Evolutionary conservation across 1,284 basidiomycete genomes (phyloP).

Genomic region (Dichomitus squalens): DNA sequence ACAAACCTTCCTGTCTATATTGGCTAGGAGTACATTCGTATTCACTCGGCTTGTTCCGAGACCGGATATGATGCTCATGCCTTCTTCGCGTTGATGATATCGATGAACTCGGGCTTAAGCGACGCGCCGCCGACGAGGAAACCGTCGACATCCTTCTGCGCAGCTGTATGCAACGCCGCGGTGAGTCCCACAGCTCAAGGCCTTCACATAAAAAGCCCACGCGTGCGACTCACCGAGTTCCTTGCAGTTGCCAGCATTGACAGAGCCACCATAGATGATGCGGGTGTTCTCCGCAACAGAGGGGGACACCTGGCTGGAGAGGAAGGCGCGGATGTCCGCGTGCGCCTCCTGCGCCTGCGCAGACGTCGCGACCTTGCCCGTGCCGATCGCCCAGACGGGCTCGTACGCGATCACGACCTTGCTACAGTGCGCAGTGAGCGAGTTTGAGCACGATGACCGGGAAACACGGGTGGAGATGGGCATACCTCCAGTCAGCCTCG

Average conservation of each 20-base stretch:
- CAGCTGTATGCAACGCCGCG: conserved; percentile 45
- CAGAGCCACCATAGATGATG: conserved; percentile 96
- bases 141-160: conserved; percentile 90
- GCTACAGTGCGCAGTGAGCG: conserved; percentile 41
- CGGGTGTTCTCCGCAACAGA: conserved; percentile 78
- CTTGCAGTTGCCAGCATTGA: conserved; percentile 85
- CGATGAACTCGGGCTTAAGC: conserved; percentile 94
- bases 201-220: background rate
- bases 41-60: background rate
- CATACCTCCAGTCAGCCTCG: conserved; percentile 79
- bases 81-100: conserved; percentile 83
- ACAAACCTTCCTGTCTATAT: background rate
- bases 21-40: background rate
- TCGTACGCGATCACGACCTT: conserved; percentile 95
- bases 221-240: conserved; percentile 70
- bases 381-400: conserved; percentile 99
- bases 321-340: conserved; percentile 80
- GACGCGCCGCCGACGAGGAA: conserved; percentile 99
- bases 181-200: background rate
- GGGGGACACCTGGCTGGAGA: conserved; percentile 66
- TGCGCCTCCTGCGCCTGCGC: conserved; percentile 95
- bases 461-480: background rate
- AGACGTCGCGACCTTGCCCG: conserved; percentile 92
- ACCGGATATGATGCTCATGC: conserved; percentile 20
- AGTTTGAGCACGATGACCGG: background rate